Percentiles rank a stretch among this genome's conserved stretches.
Evolutionary conservation across 108 stramenopile genomes (phyloP).

Genomic region (Nitzschia inconspicua): DNA sequence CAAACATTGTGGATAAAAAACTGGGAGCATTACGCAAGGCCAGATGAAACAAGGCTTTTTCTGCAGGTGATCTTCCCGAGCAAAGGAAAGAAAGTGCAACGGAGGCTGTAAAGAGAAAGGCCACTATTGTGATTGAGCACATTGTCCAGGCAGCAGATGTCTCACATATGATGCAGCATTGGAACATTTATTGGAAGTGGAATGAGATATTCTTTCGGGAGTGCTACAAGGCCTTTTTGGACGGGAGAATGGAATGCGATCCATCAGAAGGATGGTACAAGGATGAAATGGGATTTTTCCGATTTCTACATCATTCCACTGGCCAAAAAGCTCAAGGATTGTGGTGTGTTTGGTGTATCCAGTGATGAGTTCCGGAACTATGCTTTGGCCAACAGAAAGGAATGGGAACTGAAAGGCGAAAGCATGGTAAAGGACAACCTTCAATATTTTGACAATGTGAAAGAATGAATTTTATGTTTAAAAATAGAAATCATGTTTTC

Average conservation of each 20-base stretch:
- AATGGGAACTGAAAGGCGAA: constrained; percentile 27
- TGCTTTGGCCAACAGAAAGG: constrained; percentile 22
- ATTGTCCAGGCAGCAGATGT: too few relatives aligned
- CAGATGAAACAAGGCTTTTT: too few relatives aligned
- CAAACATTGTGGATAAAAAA: too few relatives aligned
- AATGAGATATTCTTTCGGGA: constrained; percentile 21
- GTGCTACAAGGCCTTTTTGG: constrained; percentile 15
- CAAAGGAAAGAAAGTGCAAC: too few relatives aligned
- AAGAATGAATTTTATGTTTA: too few relatives aligned
- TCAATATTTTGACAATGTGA: too few relatives aligned
- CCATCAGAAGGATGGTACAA: constrained; percentile 31
- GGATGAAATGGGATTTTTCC: constrained; percentile 27
- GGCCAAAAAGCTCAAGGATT: constrained; percentile 38
- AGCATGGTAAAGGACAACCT: constrained; percentile 10
- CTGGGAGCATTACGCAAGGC: too few relatives aligned
- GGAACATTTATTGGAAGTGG: constrained; percentile 28
- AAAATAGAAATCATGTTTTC: too few relatives aligned
- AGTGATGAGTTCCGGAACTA: constrained; percentile 11
- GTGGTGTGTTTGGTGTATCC: constrained; percentile 32
- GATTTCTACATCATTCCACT: constrained; percentile 62
- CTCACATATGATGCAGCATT: constrained; percentile 16
- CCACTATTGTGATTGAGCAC: too few relatives aligned
- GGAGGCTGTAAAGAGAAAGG: too few relatives aligned
- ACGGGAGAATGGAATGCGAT: constrained; percentile 15
- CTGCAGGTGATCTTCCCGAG: too few relatives aligned